Evolutionary conservation across 176 grass and related monocot species (phyloP).

Genomic region (Tillandsia leiboldiana): DNA sequence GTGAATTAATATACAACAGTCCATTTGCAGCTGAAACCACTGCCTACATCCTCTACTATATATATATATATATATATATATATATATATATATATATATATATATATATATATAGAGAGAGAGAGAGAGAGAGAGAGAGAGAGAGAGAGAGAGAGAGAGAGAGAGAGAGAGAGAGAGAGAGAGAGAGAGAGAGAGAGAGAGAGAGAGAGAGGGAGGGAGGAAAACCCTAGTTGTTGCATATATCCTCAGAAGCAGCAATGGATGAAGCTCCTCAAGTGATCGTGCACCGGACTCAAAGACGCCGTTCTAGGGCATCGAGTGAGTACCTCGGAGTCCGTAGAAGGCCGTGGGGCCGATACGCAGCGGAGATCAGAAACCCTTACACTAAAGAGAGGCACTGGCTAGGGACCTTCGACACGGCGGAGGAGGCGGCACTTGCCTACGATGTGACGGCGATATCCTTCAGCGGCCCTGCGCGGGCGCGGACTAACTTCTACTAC

Average conservation of each 20-base stretch:
- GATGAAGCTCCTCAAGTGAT: constrained; percentile 23
- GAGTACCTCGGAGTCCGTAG: constrained; percentile 65
- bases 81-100: too few relatives aligned
- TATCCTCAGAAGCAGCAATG: constrained; percentile 11
- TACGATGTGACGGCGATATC: constrained; percentile 63
- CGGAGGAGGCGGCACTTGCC: constrained; percentile 55
- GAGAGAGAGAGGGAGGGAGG: background rate
- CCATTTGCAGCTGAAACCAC: too few relatives aligned
- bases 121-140: too few relatives aligned
- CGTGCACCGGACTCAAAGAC: constrained; percentile 26
- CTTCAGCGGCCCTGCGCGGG: constrained; percentile 33
- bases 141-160: background rate
- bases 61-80: background rate
- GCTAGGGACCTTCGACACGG: constrained; percentile 65
- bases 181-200: too few relatives aligned
- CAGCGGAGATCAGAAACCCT: constrained; percentile 62
- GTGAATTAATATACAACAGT: too few relatives aligned
- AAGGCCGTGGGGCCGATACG: constrained; percentile 60
- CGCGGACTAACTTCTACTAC: constrained; percentile 64
- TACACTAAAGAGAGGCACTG: constrained; percentile 74
- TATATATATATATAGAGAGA: too few relatives aligned
- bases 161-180: too few relatives aligned
- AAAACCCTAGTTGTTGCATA: background rate
- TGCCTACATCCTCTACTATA: background rate
- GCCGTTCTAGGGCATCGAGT: constrained; percentile 44